Conservation (phyloP, 805 yeast species). For the Candida koratica region DNA sequence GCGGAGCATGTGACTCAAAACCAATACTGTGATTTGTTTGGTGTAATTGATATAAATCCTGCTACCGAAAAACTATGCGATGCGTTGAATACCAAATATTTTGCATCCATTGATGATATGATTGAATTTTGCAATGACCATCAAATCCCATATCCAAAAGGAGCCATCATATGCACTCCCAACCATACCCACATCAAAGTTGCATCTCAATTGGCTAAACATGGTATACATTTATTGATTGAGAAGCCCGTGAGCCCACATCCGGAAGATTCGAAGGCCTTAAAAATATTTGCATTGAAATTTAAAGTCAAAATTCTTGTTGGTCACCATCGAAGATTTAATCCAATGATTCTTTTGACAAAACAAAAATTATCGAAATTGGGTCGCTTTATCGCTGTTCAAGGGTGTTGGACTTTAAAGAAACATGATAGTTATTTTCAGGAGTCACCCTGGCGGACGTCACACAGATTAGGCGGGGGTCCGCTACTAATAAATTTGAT, state of each 20-base stretch:
- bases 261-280: slow-evolving; percentile 28
- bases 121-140: slow-evolving; percentile 20
- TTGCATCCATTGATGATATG: slow-evolving; percentile 21
- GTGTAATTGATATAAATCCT: slow-evolving; percentile 29
- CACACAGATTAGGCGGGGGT: slow-evolving; percentile 31
- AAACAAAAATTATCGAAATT: slow-evolving; percentile 25
- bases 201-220: slow-evolving; percentile 28
- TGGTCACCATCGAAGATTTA: slow-evolving; percentile 41
- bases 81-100: slow-evolving; percentile 20
- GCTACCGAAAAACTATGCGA: slow-evolving; percentile 23
- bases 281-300: slow-evolving; percentile 22
- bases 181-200: slow-evolving; percentile 35
- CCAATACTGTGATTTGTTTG: slow-evolving; percentile 25
- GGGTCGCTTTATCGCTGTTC: slow-evolving; percentile 34
- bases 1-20: slow-evolving; percentile 27
- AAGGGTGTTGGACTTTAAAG: slow-evolving; percentile 37
- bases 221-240: slow-evolving; percentile 32
- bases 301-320: slow-evolving; percentile 28
- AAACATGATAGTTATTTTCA: slow-evolving; percentile 34
- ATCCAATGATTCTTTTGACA: slow-evolving; percentile 35
- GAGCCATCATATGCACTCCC: slow-evolving; percentile 40
- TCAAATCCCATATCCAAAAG: slow-evolving; percentile 25
- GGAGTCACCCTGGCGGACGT: slow-evolving; percentile 32
- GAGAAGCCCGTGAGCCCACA: slow-evolving; percentile 36
- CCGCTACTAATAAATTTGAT: slow-evolving; percentile 35